Percentiles rank a stretch among this genome's conserved stretches.
phyloP scores from a whole-genome alignment of 2,329 filamentous ascomycete genomes.

The Claviceps africana region DNA sequence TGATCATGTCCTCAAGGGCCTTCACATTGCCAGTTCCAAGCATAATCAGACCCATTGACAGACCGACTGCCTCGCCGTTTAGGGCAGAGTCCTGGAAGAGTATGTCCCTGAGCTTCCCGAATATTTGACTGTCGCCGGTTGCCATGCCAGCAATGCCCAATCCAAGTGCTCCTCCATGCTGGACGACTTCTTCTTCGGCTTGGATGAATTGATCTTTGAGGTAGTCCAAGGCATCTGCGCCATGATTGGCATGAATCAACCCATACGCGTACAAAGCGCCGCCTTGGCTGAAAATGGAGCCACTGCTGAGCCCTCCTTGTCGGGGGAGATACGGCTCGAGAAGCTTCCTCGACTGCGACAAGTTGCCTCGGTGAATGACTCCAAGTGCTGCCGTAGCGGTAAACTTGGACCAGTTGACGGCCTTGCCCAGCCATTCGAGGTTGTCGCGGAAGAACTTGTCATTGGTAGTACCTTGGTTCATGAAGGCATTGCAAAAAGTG shows the following conservation, averaged over 20 bases:
- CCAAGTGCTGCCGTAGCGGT: constrained; percentile 91
- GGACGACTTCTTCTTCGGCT: constrained; percentile 81
- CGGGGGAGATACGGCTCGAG: constrained; percentile 89
- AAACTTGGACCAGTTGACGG: constrained; percentile 99
- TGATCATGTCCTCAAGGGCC: constrained; percentile 90
- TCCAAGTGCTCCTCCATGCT: constrained; percentile 89
- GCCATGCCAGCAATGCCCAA: constrained; percentile 97
- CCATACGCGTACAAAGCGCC: constrained; percentile 92
- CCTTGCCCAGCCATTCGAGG: constrained; percentile 93
- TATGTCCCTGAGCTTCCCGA: constrained; percentile 78
- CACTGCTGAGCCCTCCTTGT: constrained; percentile 55
- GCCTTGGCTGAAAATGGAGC: constrained; percentile 90
- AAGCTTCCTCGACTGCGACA: constrained; percentile 84
- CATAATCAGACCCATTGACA: constrained; percentile 97
- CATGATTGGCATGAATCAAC: constrained; percentile 93
- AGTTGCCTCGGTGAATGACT: constrained; percentile 91
- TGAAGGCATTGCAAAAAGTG: constrained; percentile 95
- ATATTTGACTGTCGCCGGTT: constrained; percentile 78
- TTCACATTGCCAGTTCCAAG: constrained; percentile 91
- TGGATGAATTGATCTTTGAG: constrained; percentile 60
- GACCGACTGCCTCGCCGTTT: constrained; percentile 89
- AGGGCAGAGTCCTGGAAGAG: constrained; percentile 89
- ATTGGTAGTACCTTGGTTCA: constrained; percentile 96
- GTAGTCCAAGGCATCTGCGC: constrained; percentile 74
- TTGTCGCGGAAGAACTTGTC: constrained; percentile 99